phyloP scores from a whole-genome alignment of 306 rosid species.

The Rubus parviflorus region DNA sequence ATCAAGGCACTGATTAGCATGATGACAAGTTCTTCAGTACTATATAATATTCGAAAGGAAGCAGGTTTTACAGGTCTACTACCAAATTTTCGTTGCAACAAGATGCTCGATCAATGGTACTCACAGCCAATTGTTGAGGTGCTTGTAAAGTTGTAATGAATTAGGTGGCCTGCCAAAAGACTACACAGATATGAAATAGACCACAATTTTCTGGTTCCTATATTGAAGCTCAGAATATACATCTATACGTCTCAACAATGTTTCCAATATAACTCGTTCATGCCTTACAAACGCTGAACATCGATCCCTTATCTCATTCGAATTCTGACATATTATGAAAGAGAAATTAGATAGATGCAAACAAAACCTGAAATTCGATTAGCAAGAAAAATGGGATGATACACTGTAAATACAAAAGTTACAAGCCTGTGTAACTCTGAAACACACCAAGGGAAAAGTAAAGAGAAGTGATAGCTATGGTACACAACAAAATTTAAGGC shows the following conservation, averaged over 20 bases:
- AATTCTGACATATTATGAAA: neutral
- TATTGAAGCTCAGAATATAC: neutral
- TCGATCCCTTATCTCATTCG: neutral
- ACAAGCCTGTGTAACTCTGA: constrained; percentile 5
- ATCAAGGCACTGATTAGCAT: constrained; percentile 37
- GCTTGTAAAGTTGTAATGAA: constrained; percentile 24
- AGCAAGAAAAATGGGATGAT: constrained; percentile 3
- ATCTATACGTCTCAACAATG: neutral
- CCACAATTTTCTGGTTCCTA: neutral
- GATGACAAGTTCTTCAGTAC: constrained; percentile 1
- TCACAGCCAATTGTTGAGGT: constrained; percentile 8
- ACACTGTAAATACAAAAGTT: constrained; percentile 10
- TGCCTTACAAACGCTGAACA: neutral
- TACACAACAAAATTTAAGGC: constrained; percentile 9
- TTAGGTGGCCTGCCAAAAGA: constrained; percentile 55
- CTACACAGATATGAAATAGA: constrained; percentile 21
- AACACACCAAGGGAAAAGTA: neutral
- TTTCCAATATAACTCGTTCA: neutral
- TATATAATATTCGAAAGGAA: constrained; percentile 23
- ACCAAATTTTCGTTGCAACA: constrained; percentile 2
- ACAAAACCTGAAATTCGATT: neutral
- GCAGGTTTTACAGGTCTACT: constrained; percentile 45
- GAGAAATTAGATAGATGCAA: neutral
- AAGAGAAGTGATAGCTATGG: neutral
- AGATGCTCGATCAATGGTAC: neutral